Base-by-base conservation (phyloP, 2,329 filamentous ascomycete genomes). In the Venturia aucupariae region DNA sequence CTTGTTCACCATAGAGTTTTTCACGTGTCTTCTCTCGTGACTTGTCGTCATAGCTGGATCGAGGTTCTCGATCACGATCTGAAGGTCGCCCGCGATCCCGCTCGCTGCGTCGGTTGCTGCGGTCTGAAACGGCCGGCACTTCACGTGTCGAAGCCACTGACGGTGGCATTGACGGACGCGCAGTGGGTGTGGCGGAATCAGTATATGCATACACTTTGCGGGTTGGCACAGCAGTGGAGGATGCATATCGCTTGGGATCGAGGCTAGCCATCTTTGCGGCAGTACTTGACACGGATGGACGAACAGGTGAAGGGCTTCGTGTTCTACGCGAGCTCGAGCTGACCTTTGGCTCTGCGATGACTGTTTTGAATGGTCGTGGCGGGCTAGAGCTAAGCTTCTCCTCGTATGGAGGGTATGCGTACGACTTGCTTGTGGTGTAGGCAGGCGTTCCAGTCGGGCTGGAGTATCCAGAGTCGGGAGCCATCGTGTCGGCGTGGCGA, bases 241-340 rank as follows among this genome's bases (percentile, higher is more conserved):
- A 35, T 22, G 44, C 22, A 19, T 57, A 32, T 24, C 44, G 60
- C n/a, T 62, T 22, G 4, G 62, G 62, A 51, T 42, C 63, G 35
- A 64, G 63, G 38, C n/a, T 57, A 30, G 22, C 41, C 63, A 64
- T 64, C 54, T 64, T 64, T 17, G 51, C 42, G 38, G 63, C 63
- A 32, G 46, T 57, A n/a, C 17, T 63, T 15, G 59, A 46, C 13
- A 27, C 30, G 7, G 51, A 57, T 35, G 63, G 63, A 13, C 55
- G 63, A 39, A 30, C 62, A 38, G 51, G 46, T 38, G 62, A 64
- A 41, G 62, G 51, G n/a, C 46, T 57, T 35, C 30, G 51, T 32
- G 51, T 38, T 32, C 35, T 64, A 8, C 62, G 62, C 24, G 42
- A 38, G 19, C 32, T 38, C n/a, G 54, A 19, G n/a, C 19, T 15